phyloP scores from a whole-genome alignment of 2,329 filamentous ascomycete species.

The Ceratocystis albifundus region DNA sequence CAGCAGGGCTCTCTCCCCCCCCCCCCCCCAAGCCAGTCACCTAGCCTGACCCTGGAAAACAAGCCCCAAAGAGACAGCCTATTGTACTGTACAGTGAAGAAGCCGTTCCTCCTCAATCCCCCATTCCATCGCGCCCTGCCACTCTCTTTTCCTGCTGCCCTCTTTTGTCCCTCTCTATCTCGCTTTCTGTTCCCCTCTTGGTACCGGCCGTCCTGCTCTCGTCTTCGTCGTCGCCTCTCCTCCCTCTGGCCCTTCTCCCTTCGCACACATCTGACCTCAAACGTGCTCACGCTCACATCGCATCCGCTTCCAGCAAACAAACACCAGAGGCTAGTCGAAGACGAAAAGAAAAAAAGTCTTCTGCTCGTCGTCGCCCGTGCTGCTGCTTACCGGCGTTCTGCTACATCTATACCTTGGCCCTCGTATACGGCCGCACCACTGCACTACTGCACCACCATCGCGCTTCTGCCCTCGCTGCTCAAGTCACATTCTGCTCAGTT shows the following conservation, averaged over 20 bases:
- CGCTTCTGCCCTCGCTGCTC: background rate
- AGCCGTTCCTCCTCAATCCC: background rate
- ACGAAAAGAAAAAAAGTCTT: background rate
- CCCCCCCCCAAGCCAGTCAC: too few species aligned
- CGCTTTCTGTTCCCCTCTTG: background rate
- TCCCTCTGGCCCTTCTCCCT: background rate
- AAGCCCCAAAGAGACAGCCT: conserved; percentile 11
- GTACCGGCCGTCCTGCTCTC: background rate
- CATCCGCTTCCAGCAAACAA: background rate
- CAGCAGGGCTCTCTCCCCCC: too few species aligned
- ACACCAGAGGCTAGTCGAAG: background rate
- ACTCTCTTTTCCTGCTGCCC: conserved; percentile 2
- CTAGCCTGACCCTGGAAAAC: background rate
- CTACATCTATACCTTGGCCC: background rate
- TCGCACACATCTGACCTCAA: background rate
- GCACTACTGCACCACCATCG: background rate
- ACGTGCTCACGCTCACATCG: background rate
- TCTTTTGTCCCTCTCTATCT: background rate
- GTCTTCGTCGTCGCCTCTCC: background rate
- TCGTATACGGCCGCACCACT: background rate
- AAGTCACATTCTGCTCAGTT: background rate
- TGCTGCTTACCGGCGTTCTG: background rate
- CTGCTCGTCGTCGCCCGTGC: background rate
- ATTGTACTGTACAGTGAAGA: background rate
- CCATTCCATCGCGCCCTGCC: conserved; percentile 11